Evolutionary conservation across 2,329 filamentous ascomycete genomes (phyloP), one percentile per base, ranked within the genome.

Genomic region (Alternaria viburni): DNA sequence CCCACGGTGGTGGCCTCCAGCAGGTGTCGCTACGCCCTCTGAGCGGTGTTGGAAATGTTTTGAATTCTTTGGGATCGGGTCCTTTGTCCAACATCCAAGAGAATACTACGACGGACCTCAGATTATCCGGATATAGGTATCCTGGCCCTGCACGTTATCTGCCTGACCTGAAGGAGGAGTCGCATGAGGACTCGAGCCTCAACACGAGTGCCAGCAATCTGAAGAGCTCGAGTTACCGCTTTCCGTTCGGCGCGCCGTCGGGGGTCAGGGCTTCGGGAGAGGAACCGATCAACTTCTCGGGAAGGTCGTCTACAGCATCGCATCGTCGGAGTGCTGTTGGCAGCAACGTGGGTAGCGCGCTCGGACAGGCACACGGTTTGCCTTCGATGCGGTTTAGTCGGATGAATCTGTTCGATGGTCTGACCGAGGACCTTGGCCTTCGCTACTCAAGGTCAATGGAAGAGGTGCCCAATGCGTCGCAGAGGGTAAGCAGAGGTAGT

Each of bases 331-430:
- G 70, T 47, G 71, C 49, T 23, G 49, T 75, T 9, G 69, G 71
- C 23, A 70, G 63, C 49, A 71, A 51, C 17, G 58, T 75, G 9
- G 69, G 70, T n/a, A 70, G 61, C 44, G 68, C 54, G 17, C 61
- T 75, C 41, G 67, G 65, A 25, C 68, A 73, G 46, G 77, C 76
- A 44, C 76, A 79, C 57, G 77, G 80, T 13, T 74, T 85, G 28
- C 83, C 83, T 13, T 83, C 81, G 8, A 76, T 85, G 63, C 81
- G 84, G 63, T 85, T 85, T 73, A 85, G 83, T 62, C 77, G 77
- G 8, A 80, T 81, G 69, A 79, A 84, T 65, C 70, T 85, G 49
- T 77, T 84, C 56, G 79, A 81, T 44, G 83, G 81, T 69, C 67
- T 85, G 28, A 81, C 82, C 30, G 81, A 83, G 44, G 82, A 79